phyloP scores from a whole-genome alignment of 805 yeast genomes.

The Yamadazyma nakazawae region DNA sequence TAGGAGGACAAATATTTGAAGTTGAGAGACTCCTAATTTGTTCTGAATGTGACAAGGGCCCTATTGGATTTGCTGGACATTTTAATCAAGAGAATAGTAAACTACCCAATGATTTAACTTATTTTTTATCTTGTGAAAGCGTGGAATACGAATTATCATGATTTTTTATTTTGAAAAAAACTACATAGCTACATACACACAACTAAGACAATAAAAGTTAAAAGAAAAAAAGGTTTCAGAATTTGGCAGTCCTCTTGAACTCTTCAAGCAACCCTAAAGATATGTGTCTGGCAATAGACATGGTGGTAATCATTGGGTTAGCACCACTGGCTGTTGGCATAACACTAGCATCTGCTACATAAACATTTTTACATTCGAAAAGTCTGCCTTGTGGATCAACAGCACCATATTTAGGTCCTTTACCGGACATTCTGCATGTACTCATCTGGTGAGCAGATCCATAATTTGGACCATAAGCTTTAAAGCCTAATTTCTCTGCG shows the following conservation, averaged over 20 bases:
- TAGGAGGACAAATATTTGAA: conserved; percentile 17
- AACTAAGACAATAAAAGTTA: not conserved
- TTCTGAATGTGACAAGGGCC: conserved; percentile 77
- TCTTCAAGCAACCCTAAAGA: conserved; percentile 36
- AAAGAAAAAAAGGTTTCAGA: conserved; percentile 13
- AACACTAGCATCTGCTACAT: conserved; percentile 48
- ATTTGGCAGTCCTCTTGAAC: conserved; percentile 23
- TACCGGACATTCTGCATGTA: conserved; percentile 49
- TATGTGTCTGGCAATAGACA: conserved; percentile 46
- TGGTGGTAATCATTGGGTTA: conserved; percentile 50
- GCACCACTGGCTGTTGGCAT: conserved; percentile 54
- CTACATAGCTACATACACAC: not conserved
- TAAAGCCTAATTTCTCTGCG: conserved; percentile 25
- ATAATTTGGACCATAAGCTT: conserved; percentile 26
- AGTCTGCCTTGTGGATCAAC: conserved; percentile 43
- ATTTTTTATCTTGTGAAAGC: conserved; percentile 47
- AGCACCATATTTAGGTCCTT: conserved; percentile 43
- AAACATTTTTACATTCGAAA: conserved; percentile 46
- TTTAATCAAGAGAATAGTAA: conserved; percentile 28
- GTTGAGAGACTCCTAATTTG: conserved; percentile 60
- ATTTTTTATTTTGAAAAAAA: not conserved
- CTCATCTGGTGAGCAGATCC: conserved; percentile 58
- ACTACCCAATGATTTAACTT: conserved; percentile 31
- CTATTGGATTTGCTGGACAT: conserved; percentile 63
- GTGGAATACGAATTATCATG: conserved; percentile 27